These are phyloP conservation scores for Cadophora sp. DNA, from an alignment of 2,329 filamentous ascomycete species.

Conservation along the genomic window DNA sequence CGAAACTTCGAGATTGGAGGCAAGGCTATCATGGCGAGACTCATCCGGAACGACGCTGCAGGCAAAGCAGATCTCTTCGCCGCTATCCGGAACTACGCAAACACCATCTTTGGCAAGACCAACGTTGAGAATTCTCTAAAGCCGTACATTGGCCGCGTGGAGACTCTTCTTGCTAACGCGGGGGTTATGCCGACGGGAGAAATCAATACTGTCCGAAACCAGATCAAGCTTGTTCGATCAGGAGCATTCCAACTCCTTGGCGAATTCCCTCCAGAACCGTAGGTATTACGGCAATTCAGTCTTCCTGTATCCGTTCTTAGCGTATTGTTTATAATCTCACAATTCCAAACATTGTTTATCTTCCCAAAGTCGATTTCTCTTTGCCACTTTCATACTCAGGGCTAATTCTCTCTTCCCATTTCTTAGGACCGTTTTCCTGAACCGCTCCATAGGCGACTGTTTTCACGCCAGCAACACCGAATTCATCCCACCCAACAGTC, in stretches of 20 bases:
- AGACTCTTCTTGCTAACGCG: background rate
- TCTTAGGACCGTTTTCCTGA: background rate
- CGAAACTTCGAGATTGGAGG: constrained; percentile 15
- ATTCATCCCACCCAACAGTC: constrained; percentile 12
- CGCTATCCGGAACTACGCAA: background rate
- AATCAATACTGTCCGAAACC: background rate
- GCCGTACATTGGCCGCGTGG: constrained; percentile 12
- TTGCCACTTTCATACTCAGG: background rate
- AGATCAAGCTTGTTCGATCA: constrained; percentile 6
- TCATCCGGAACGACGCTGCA: background rate
- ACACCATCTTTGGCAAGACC: constrained; percentile 10
- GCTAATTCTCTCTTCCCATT: background rate
- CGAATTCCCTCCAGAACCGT: constrained; percentile 8
- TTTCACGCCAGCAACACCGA: constrained; percentile 6
- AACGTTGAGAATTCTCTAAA: constrained; percentile 5
- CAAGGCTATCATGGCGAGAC: constrained; percentile 15
- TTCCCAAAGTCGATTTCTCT: background rate
- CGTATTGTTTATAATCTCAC: background rate
- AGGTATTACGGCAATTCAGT: background rate
- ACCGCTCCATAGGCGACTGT: background rate
- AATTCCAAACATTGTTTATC: background rate
- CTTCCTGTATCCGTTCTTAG: background rate
- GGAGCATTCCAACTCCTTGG: constrained; percentile 14
- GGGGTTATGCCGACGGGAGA: constrained; percentile 1
- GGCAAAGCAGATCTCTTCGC: constrained; percentile 10